Evolutionary conservation across 2,329 filamentous ascomycete species (phyloP), one percentile per base, ranked within the genome.

Genomic region (Thielaviopsis euricoi): DNA sequence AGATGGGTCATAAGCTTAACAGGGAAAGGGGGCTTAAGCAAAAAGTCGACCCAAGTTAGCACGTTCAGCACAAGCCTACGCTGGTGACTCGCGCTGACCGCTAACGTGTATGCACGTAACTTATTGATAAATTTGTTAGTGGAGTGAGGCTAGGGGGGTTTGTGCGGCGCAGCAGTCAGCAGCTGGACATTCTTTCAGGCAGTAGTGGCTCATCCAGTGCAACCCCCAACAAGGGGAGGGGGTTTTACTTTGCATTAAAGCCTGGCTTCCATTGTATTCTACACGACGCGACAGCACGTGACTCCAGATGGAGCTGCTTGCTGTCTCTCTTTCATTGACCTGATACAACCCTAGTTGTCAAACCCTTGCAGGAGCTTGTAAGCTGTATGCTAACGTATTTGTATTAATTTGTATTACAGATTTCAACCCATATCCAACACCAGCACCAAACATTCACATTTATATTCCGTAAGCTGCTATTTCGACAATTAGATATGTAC

Each of bases 241-340:
- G 4, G 9, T 33, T 29, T 21, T 46, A 17, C 43, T 48, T 25
- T 25, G 6, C 4, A 52, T 52, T 55, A 49, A 29, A 48, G 43
- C 22, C 25, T 29, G 40, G 53, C 43, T 55, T 55, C 53, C 19
- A 55, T 55, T 50, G 43, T 26, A 12, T 55, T 55, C 53, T n/a
- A 55, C 52, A 43, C 22, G 13, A 57, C 59, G 53, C 53, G 59
- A 46, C 23, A 17, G 26, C 59, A 60, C 59, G 59, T 60, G 59
- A 60, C 15, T 33, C 7, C 9, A 10, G 9, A 33, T 33, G 29
- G 29, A 33, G 29, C 29, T 10, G 2, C 12, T 26, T 26, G 3
- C 25, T 26, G 3, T 26, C 7, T 7, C 12, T 10, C 7, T 33
- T 33, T 33, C 9, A 10, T 10, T 33, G 9, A 33, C 29, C 12